Conservation (phyloP, 1,139 yeast genomes). For the Petasospora fabianii region DNA sequence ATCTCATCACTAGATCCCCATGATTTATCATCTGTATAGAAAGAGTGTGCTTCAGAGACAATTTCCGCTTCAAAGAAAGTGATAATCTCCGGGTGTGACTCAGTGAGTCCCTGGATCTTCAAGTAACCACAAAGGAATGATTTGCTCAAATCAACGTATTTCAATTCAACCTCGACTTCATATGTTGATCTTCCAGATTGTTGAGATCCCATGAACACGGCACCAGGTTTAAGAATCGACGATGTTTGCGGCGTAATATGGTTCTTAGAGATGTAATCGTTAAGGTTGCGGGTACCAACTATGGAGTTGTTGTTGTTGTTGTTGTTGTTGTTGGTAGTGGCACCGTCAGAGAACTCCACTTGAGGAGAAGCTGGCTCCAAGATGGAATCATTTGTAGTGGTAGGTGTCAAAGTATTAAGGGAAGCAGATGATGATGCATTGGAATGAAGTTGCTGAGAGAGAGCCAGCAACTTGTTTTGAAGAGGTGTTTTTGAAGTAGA, state of each 20-base stretch:
- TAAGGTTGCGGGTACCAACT: neutral
- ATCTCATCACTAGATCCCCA: slow-evolving; percentile 67
- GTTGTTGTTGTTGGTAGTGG: too few species aligned
- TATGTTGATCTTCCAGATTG: slow-evolving; percentile 66
- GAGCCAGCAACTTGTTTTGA: slow-evolving; percentile 12
- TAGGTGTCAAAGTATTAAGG: slow-evolving; percentile 6
- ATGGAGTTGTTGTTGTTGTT: neutral
- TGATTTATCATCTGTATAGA: slow-evolving; percentile 40
- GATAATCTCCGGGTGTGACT: slow-evolving; percentile 69
- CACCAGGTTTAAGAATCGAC: slow-evolving; percentile 53
- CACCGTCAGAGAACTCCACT: too few species aligned
- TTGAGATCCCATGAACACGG: slow-evolving; percentile 66
- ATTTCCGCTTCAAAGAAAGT: slow-evolving; percentile 89
- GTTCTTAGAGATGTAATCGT: slow-evolving; percentile 10
- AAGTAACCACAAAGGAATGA: slow-evolving; percentile 73
- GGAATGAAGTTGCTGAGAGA: slow-evolving; percentile 2
- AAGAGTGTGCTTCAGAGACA: slow-evolving; percentile 55
- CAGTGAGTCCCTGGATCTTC: slow-evolving; percentile 77
- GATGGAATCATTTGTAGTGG: slow-evolving; percentile 9
- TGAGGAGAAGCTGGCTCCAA: slow-evolving; percentile 5
- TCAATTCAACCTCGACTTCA: slow-evolving; percentile 68
- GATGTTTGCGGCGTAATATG: slow-evolving; percentile 13
- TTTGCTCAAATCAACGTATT: slow-evolving; percentile 60
- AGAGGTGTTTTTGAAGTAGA: slow-evolving; percentile 1
- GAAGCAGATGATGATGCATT: slow-evolving; percentile 8